Evolutionary conservation across 78 protist species (phyloP), one percentile per base, ranked within the genome.

Genomic region (Dictyostelium brefeldianum): DNA sequence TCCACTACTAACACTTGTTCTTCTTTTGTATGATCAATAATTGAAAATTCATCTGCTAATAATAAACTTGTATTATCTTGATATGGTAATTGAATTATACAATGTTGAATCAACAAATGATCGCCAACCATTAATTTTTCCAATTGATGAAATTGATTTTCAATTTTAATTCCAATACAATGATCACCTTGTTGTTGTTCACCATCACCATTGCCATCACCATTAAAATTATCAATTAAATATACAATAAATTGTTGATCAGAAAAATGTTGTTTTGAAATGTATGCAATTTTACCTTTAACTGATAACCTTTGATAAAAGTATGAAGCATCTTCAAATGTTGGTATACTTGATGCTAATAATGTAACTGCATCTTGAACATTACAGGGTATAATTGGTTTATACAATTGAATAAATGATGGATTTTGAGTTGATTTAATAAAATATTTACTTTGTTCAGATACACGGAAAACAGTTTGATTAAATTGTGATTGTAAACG

Each of bases 221-320:
- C 9, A 62, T 25, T 25, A 36, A 62, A 46, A n/a, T 73, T 54
- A 20, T 73, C 79, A 12, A 73, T 73, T 18, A 31, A 46, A 17
- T 43, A n/a, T n/a, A 47, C 47, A 7, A 50, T 62, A 25, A 62
- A 62, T 62, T 10, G 51, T 73, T 11, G 59, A n/a, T 73, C 46
- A 14, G 22, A 59, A 17, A 18, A 59, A 59, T 47, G 18, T 11
- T 73, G 20, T 47, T 48, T 36, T 73, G 43, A 43, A 36, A 46
- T 73, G 10, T 43, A 73, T 6, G 46, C 5, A 11, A 73, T n/a
- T 1, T 17, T 22, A 46, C 79, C 79, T 22, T 43, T 17, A 11
- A 73, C 0, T 15, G 79, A 73, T 11, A 73, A 29, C 47, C 79
- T 73, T 47, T 36, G 56, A n/a, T 73, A 73, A 46, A 46, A 73